Evolutionary conservation across 2,329 filamentous ascomycete species (phyloP).

Genomic region (Exophiala viscosa): DNA sequence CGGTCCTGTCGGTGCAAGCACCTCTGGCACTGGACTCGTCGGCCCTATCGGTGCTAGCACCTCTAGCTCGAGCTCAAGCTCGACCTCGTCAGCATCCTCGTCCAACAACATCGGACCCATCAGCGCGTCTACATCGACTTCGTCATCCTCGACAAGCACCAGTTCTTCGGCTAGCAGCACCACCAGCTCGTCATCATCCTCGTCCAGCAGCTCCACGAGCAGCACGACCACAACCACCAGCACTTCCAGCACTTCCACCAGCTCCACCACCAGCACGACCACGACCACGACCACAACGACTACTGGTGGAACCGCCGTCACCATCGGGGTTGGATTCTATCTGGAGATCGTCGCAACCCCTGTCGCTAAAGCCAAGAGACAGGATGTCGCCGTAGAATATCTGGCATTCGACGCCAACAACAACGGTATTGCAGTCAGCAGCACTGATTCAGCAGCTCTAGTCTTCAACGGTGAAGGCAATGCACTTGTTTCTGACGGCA

Average conservation of each 20-base stretch:
- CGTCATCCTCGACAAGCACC: background rate
- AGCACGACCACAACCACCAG: background rate
- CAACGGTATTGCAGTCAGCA: constrained; percentile 1
- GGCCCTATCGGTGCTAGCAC: background rate
- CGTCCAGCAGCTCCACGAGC: background rate
- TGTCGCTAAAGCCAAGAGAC: background rate
- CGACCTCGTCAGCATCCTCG: background rate
- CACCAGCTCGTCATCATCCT: background rate
- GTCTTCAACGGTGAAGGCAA: background rate
- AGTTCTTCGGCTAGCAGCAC: background rate
- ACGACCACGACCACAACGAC: background rate
- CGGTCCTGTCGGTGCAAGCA: background rate
- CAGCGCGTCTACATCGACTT: background rate
- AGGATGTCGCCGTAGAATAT: background rate
- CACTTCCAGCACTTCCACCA: background rate
- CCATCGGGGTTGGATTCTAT: constrained; percentile 1
- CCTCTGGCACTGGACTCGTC: background rate
- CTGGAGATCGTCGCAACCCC: background rate
- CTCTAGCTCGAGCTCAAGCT: background rate
- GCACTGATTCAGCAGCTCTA: background rate
- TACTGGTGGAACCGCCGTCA: background rate
- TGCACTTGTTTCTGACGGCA: constrained; percentile 2
- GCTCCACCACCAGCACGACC: background rate
- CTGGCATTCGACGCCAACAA: constrained; percentile 1
- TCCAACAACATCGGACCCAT: background rate